Base-by-base conservation (phyloP, 805 yeast genomes). In the Wickerhamomyces canadensis region DNA sequence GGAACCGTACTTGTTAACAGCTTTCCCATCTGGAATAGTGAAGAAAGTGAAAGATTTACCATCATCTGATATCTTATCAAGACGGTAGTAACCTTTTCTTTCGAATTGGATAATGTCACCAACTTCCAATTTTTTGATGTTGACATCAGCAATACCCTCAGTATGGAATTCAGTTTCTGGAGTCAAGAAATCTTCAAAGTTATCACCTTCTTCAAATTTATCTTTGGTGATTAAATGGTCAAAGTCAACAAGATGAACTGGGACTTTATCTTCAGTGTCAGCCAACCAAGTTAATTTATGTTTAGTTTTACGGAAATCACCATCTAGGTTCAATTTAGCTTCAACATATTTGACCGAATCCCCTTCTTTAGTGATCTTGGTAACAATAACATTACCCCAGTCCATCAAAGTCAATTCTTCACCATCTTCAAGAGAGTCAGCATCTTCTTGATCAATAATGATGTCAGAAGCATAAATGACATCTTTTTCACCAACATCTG, bases 341-440 rank as follows among this genome's bases (percentile, higher is more conserved):
- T 76, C 82, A 44, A 91, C 67, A 4, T 80, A 67, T 33, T 68
- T 70, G 38, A 83, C 83, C 31, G 60, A 61, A 33, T 63, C 74
- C 41, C 74, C 83, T 45, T 77, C 79, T 60, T 75, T 80, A 58
- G 65, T 65, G 56, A 89, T 74, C 60, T 77, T 76, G 48, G 82
- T 75, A 48, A 89, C 68, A 48, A 91, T 83, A 41, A 79, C 84
- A 61, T 91, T 91, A 73, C 97, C 98, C 98, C 98, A 91, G 66
- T 91, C 97, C 98, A 91, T 91, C 55, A 91, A 75, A n/a, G 98
- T 91, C 45, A 89, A 71, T 68, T 91, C 98, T 67, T 91, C 98
- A 47, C 83, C 85, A 30, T 78, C 91, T 49, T 72, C 78, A 43
- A 81, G 69, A 32, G 89, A 80, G 43, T 65, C 68, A 27, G 84